Evolutionary conservation across 257 asterid genomes (phyloP).

Genomic region (Solanum gandarillasii): DNA sequence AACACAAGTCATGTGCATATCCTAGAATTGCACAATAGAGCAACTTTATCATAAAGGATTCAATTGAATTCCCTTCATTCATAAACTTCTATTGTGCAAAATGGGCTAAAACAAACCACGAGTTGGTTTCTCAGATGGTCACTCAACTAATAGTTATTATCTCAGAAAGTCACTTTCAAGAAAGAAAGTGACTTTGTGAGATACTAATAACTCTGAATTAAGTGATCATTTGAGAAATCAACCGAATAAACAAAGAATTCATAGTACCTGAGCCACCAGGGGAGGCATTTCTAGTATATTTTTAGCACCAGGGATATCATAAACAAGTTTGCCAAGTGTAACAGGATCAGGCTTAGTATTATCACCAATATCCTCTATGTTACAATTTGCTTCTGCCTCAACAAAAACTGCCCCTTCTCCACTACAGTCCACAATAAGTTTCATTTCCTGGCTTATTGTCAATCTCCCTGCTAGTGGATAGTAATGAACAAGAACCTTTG

Average conservation of each 20-base stretch:
- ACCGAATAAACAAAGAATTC: background rate
- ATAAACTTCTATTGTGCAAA: background rate
- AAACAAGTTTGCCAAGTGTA: conserved; percentile 71
- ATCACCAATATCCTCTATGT: conserved; percentile 49
- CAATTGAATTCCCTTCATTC: background rate
- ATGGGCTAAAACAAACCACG: background rate
- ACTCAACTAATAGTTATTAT: background rate
- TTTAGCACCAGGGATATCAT: conserved; percentile 70
- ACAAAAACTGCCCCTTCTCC: conserved; percentile 81
- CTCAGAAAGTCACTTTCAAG: background rate
- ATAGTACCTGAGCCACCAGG: conserved; percentile 59
- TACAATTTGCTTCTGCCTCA: conserved; percentile 73
- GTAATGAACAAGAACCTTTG: conserved; percentile 59
- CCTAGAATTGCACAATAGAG: background rate
- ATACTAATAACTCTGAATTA: background rate
- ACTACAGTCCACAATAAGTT: conserved; percentile 67
- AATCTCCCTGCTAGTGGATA: conserved; percentile 76
- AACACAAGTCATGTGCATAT: background rate
- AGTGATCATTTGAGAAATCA: background rate
- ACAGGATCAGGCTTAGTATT: conserved; percentile 74
- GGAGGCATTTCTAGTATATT: conserved; percentile 74
- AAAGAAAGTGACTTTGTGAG: background rate
- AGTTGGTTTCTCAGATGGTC: background rate
- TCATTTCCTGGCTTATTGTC: conserved; percentile 51
- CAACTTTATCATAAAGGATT: background rate